phyloP scores from a whole-genome alignment of 2,329 filamentous ascomycete genomes.

The Penicillium sp. region DNA sequence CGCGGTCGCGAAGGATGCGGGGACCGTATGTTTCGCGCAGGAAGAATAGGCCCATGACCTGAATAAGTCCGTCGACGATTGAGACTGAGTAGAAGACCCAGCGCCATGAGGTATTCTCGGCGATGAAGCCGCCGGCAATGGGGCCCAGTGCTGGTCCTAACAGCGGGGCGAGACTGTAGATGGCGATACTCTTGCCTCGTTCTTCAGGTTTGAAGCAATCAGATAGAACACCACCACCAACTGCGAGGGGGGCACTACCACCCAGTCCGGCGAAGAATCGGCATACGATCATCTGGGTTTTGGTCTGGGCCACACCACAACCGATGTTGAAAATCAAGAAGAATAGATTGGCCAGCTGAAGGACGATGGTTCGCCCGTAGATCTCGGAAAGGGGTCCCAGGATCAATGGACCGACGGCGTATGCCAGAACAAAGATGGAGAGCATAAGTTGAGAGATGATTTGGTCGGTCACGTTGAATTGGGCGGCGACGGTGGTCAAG shows the following conservation, averaged over 20 bases:
- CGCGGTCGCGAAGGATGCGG: slow-evolving; percentile 62
- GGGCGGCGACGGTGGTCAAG: slow-evolving; percentile 54
- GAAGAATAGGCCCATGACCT: slow-evolving; percentile 63
- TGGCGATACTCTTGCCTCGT: slow-evolving; percentile 62
- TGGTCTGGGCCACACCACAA: slow-evolving; percentile 58
- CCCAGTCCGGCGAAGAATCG: slow-evolving; percentile 62
- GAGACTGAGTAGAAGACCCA: slow-evolving; percentile 73
- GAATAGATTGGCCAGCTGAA: slow-evolving; percentile 58
- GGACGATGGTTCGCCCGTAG: slow-evolving; percentile 57
- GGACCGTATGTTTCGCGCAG: slow-evolving; percentile 68
- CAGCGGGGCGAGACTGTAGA: slow-evolving; percentile 65
- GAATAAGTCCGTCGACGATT: slow-evolving; percentile 63
- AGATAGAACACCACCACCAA: slow-evolving; percentile 54
- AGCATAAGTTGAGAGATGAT: slow-evolving; percentile 53
- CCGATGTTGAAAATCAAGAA: slow-evolving; percentile 62
- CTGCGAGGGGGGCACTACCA: slow-evolving; percentile 58
- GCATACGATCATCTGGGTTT: slow-evolving; percentile 58
- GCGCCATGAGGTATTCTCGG: slow-evolving; percentile 66
- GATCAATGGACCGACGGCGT: slow-evolving; percentile 55
- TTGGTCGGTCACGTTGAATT: slow-evolving; percentile 54
- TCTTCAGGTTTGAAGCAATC: slow-evolving; percentile 64
- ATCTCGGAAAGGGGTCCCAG: slow-evolving; percentile 58
- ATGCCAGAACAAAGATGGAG: slow-evolving; percentile 59
- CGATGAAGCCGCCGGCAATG: slow-evolving; percentile 66
- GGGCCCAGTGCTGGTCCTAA: slow-evolving; percentile 68